Percentiles rank a stretch among this genome's conserved stretches.
phyloP scores from a whole-genome alignment of 2,329 filamentous ascomycete genomes.

The Chaetomiaceae sp. region DNA sequence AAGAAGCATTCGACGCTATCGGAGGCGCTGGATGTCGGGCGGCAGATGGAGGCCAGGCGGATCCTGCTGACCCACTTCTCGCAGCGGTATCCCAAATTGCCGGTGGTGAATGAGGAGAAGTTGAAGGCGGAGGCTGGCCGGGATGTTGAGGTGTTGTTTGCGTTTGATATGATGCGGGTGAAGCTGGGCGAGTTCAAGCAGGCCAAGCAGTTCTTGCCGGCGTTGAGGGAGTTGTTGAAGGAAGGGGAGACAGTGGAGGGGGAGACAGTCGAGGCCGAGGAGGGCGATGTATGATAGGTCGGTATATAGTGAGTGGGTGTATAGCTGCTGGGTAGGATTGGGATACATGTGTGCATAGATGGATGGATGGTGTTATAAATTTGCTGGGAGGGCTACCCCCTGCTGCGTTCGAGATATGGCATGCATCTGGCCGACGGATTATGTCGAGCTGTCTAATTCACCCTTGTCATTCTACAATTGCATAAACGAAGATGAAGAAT shows the following conservation, averaged over 20 bases:
- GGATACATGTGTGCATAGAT: not conserved
- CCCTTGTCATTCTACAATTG: no score
- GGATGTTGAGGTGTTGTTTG: slow-evolving; percentile 63
- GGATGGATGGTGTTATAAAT: not conserved
- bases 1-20: slow-evolving; percentile 89
- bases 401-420: no score
- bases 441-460: no score
- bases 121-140: slow-evolving; percentile 22
- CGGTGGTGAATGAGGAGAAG: slow-evolving; percentile 33
- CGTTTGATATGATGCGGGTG: slow-evolving; percentile 75
- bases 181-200: slow-evolving; percentile 65
- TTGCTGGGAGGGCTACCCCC: not conserved
- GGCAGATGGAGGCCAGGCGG: slow-evolving; percentile 71
- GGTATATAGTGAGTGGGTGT: no score
- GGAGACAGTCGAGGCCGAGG: no score
- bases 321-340: no score
- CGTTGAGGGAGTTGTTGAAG: slow-evolving; percentile 54
- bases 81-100: slow-evolving; percentile 82
- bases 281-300: not conserved
- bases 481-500: no score
- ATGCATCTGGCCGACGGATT: no score
- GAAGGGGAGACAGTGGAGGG: slow-evolving; percentile 31
- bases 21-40: slow-evolving; percentile 76
- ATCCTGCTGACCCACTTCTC: slow-evolving; percentile 92
- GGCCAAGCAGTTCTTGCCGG: slow-evolving; percentile 59